A percentile compares a stretch with the other conserved stretches of the same genome.
Conservation (phyloP, 2,329 filamentous ascomycete species). For the Xylaria sp. region DNA sequence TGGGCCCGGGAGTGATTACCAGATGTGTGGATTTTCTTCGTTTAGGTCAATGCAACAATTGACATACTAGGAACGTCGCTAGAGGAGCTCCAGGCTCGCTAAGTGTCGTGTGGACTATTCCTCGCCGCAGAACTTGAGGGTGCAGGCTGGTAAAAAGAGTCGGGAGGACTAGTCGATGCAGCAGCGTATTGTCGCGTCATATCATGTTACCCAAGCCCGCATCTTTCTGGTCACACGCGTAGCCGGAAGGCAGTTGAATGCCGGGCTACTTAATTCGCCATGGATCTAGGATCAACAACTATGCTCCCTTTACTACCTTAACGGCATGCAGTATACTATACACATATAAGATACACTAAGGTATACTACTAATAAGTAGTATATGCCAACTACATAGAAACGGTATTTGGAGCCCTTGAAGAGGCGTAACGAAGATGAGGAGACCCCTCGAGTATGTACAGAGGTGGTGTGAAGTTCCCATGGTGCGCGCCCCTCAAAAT, state of each 20-base stretch:
- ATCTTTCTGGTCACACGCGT: neutral
- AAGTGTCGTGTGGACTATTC: neutral
- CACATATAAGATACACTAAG: no score
- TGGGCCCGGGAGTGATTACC: conserved; percentile 22
- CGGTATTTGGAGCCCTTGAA: no score
- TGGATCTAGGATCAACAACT: neutral
- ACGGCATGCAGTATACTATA: no score
- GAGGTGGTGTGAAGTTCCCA: neutral
- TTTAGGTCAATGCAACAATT: conserved; percentile 7
- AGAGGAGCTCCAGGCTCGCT: neutral
- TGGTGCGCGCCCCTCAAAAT: conserved; percentile 16
- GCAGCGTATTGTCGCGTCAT: neutral
- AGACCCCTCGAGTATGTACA: neutral
- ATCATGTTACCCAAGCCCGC: neutral
- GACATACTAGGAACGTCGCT: neutral
- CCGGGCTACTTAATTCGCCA: neutral
- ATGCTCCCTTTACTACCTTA: neutral
- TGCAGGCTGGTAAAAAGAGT: neutral
- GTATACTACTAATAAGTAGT: no score
- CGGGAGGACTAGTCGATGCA: neutral
- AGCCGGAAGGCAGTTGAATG: neutral
- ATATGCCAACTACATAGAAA: no score
- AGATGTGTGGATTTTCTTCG: conserved; percentile 32
- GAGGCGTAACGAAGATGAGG: no score
- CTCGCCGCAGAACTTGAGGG: neutral